phyloP scores from a whole-genome alignment of 352 stramenopile species.

The Phytophthora palmivora region DNA sequence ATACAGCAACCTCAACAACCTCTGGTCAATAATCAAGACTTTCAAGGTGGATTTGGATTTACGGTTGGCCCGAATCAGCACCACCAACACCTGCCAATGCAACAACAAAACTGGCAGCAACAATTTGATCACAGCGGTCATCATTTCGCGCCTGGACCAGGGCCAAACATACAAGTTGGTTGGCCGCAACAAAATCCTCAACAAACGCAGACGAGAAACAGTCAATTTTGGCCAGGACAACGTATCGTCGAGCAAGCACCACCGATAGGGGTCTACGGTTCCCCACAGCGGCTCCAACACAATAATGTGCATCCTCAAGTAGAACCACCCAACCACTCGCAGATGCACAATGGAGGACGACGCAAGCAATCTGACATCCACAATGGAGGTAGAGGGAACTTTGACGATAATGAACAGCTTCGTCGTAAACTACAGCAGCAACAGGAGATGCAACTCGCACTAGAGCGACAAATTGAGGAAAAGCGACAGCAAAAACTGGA shows the following conservation, averaged over 20 bases:
- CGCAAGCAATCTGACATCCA: constrained; percentile 36
- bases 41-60: constrained; percentile 13
- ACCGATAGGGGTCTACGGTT: background rate
- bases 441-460: constrained; percentile 58
- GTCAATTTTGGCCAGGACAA: constrained; percentile 22
- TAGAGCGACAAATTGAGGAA: constrained; percentile 69
- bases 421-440: constrained; percentile 51
- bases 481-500: constrained; percentile 70
- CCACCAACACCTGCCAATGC: constrained; percentile 26
- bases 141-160: background rate
- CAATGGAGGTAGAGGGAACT: constrained; percentile 24
- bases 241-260: constrained; percentile 1
- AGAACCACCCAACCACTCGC: background rate
- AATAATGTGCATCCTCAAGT: constrained; percentile 9
- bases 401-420: constrained; percentile 20
- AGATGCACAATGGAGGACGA: constrained; percentile 23
- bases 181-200: constrained; percentile 7
- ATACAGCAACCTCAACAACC: constrained; percentile 2
- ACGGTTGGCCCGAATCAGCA: constrained; percentile 8
- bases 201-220: constrained; percentile 16
- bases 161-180: constrained; percentile 7
- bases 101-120: constrained; percentile 23
- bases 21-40: constrained; percentile 6
- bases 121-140: constrained; percentile 1
- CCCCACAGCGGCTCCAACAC: background rate